A percentile compares a stretch with the other conserved stretches of the same genome.
Conservation (phyloP, 139 green algal genomes). For the Tetraselmis chui region DNA sequence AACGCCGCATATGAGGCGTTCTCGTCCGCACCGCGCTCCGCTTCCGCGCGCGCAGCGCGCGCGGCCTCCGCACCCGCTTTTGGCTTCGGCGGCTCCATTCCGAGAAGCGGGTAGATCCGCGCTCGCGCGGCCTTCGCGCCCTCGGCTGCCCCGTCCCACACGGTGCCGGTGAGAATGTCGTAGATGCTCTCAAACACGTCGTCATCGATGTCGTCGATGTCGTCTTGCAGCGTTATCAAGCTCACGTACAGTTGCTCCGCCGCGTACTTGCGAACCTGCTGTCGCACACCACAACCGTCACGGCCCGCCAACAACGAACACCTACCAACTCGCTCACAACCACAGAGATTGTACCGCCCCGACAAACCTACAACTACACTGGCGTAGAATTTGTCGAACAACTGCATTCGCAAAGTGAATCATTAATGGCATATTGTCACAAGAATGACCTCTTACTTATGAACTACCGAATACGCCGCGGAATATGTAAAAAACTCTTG, state of each 20-base stretch:
- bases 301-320: no score
- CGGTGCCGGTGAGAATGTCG: neutral
- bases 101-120: neutral
- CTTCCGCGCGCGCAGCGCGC: neutral
- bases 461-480: no score
- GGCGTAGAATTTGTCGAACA: no score
- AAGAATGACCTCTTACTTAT: no score
- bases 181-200: neutral
- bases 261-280: neutral
- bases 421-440: no score
- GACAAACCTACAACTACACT: no score
- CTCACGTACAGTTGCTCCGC: neutral
- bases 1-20: neutral
- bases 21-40: neutral
- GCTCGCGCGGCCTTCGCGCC: neutral
- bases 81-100: neutral
- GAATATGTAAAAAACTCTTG: no score
- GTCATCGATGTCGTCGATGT: neutral
- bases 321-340: no score
- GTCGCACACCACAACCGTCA: no score
- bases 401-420: no score
- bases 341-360: no score
- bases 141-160: neutral
- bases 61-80: neutral
- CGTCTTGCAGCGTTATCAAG: neutral